These are phyloP conservation scores for Narthecium ossifragum DNA, from an alignment of 106 monocot genomes.

Conservation along the genomic window DNA sequence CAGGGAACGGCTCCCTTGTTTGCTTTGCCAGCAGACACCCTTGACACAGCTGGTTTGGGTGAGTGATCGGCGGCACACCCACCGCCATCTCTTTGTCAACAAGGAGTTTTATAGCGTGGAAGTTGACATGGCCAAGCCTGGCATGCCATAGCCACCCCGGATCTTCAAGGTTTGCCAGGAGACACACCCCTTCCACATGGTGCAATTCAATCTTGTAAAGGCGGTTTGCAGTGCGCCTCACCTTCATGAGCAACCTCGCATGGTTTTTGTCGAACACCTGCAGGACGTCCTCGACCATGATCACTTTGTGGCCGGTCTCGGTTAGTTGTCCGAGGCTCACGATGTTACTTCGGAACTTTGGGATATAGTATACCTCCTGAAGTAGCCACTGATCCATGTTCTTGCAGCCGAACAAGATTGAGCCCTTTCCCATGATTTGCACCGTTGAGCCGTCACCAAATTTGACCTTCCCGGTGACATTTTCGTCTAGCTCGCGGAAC, in stretches of 20 bases:
- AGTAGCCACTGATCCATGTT: background rate
- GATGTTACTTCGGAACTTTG: constrained; percentile 2
- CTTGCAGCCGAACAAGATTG: constrained; percentile 4
- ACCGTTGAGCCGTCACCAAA: constrained; percentile 7
- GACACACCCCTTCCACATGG: background rate
- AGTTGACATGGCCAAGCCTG: constrained; percentile 4
- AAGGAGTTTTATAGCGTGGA: background rate
- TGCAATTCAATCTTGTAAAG: constrained; percentile 7
- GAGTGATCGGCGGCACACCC: background rate
- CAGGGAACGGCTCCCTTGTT: background rate
- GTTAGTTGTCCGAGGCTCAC: constrained; percentile 4
- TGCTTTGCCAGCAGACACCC: constrained; percentile 1
- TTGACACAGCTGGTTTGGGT: constrained; percentile 1
- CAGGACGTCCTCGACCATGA: background rate
- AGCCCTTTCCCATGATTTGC: constrained; percentile 10
- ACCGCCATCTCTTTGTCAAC: constrained; percentile 2
- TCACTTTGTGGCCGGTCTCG: background rate
- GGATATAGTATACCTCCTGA: constrained; percentile 2
- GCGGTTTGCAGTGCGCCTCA: constrained; percentile 4
- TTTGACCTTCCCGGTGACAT: constrained; percentile 4
- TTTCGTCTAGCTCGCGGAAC: constrained; percentile 1
- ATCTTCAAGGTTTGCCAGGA: constrained; percentile 3
- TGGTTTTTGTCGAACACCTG: background rate
- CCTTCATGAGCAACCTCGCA: background rate
- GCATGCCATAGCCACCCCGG: constrained; percentile 8